Evolutionary conservation across 176 grass and related monocot genomes (phyloP), one percentile per base, ranked within the genome.

Genomic region (Cenchrus americanus): DNA sequence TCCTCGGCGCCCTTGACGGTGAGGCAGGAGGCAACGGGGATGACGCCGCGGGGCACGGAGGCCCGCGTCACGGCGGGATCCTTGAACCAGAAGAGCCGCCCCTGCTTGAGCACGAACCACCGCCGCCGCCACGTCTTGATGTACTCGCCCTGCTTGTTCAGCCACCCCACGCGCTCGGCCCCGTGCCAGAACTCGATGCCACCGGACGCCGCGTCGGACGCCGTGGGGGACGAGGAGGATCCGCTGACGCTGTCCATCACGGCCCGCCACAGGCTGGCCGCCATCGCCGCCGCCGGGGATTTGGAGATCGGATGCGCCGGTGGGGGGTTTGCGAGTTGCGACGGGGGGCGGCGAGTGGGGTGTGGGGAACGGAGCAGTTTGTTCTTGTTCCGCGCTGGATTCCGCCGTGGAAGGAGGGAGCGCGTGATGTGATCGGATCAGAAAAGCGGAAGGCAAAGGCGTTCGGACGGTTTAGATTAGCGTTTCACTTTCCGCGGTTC

Each of bases 91-190:
- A 97, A 97, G 70, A 97, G 92, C 53, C 89, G 82, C 7, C 95
- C 95, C 81, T 93, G 90, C 88, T 97, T 97, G 59, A 97, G 95
- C 78, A 97, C 95, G 82, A 97, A 97, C 95, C 95, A 94, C 8
- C 95, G 88, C 78, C 95, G 95, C 58, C 95, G 89, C 95, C 95
- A 97, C 72, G 95, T 94, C 92, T 97, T 97, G 90, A 97, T 94
- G 90, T 94, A 97, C 88, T 97, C 95, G 43, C 95, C 95, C 86
- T 97, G 92, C 77, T 97, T 97, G 43, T 83, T 97, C 40, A 97
- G 88, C 95, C 95, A 97, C 53, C 95, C 95, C 6, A 74, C 6
- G 26, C 92, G 90, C 84, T 97, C 92, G 40, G 89, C 82, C 2
- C 81, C 88, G 71, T 87, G 88, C 96, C 96, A 98, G 96, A 98